Evolutionary conservation across 1,284 basidiomycete genomes (phyloP).

Genomic region (Boletus holoroseus): DNA sequence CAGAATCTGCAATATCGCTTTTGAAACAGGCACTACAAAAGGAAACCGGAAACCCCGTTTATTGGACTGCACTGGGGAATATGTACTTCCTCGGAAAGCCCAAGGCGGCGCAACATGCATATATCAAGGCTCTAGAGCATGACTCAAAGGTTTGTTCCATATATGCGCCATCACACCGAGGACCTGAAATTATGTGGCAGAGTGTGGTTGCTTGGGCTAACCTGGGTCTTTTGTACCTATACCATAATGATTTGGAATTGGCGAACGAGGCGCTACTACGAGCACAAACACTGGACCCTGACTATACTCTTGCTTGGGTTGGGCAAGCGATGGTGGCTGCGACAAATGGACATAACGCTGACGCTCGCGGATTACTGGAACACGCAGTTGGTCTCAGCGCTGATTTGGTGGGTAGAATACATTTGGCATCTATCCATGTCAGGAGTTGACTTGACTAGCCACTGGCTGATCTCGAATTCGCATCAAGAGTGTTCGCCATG

Average conservation of each 20-base stretch:
- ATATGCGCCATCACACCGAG: background rate
- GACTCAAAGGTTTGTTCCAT: slow-evolving; percentile 60
- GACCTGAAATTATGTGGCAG: slow-evolving; percentile 37
- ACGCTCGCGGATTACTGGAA: slow-evolving; percentile 71
- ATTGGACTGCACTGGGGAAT: slow-evolving; percentile 82
- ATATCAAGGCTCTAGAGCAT: slow-evolving; percentile 83
- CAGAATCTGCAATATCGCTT: slow-evolving; percentile 56
- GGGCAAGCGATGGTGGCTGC: slow-evolving; percentile 85
- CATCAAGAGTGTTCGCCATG: slow-evolving; percentile 56
- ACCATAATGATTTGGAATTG: slow-evolving; percentile 75
- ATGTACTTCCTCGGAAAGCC: slow-evolving; percentile 66
- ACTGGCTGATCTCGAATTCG: slow-evolving; percentile 80
- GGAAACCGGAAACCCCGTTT: slow-evolving; percentile 68
- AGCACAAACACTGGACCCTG: slow-evolving; percentile 90
- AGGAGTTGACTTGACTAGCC: slow-evolving; percentile 45
- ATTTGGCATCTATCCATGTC: background rate
- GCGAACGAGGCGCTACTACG: slow-evolving; percentile 84
- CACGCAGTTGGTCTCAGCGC: slow-evolving; percentile 76
- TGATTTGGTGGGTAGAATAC: slow-evolving; percentile 52
- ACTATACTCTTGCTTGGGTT: slow-evolving; percentile 87
- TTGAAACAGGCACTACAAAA: slow-evolving; percentile 73
- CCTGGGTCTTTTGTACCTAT: slow-evolving; percentile 86
- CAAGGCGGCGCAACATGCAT: slow-evolving; percentile 84
- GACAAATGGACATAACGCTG: slow-evolving; percentile 54
- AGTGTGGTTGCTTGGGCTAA: slow-evolving; percentile 81